phyloP scores from a whole-genome alignment of 2,329 filamentous ascomycete species.

The Piedraia hortae region DNA sequence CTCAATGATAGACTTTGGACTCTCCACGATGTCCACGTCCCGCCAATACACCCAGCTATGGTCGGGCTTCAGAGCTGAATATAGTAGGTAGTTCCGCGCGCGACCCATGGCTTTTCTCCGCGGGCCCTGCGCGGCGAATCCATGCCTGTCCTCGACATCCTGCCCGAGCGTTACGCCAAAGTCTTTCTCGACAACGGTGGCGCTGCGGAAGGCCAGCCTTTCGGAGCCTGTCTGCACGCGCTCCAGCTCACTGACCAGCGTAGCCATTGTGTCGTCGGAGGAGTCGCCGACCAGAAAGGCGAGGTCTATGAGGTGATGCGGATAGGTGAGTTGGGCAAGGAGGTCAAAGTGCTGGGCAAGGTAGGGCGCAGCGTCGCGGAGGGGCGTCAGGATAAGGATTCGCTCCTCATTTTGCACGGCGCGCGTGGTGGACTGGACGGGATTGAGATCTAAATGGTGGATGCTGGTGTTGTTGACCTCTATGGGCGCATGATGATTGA shows the following conservation, averaged over 20 bases:
- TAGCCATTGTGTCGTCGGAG: conserved; percentile 69
- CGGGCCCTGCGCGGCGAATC: conserved; percentile 65
- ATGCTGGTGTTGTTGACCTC: conserved; percentile 62
- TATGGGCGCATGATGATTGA: conserved; percentile 80
- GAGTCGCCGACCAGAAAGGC: conserved; percentile 87
- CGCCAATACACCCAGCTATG: conserved; percentile 99
- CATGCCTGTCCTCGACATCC: conserved; percentile 56
- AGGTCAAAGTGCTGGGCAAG: conserved; percentile 84
- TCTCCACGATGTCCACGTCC: conserved; percentile 88
- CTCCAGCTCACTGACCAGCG: conserved; percentile 59
- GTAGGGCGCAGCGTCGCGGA: conserved; percentile 65
- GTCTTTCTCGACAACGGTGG: conserved; percentile 68
- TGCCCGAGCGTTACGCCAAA: conserved; percentile 55
- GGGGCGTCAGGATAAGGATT: conserved; percentile 70
- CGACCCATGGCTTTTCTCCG: conserved; percentile 71
- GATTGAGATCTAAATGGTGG: conserved; percentile 57
- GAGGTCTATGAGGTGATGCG: conserved; percentile 81
- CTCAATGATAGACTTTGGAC: conserved; percentile 62
- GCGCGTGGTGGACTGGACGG: conserved; percentile 51
- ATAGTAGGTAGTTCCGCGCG: conserved; percentile 76
- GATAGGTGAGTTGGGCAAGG: conserved; percentile 67
- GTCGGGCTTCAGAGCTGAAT: conserved; percentile 61
- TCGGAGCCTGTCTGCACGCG: conserved; percentile 56
- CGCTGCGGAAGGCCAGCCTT: conserved; percentile 61
- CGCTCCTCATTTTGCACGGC: conserved; percentile 60